A percentile compares a stretch with the other conserved stretches of the same genome.
phyloP scores from a whole-genome alignment of 345 rosid genomes.

The Salix koriyanagi region DNA sequence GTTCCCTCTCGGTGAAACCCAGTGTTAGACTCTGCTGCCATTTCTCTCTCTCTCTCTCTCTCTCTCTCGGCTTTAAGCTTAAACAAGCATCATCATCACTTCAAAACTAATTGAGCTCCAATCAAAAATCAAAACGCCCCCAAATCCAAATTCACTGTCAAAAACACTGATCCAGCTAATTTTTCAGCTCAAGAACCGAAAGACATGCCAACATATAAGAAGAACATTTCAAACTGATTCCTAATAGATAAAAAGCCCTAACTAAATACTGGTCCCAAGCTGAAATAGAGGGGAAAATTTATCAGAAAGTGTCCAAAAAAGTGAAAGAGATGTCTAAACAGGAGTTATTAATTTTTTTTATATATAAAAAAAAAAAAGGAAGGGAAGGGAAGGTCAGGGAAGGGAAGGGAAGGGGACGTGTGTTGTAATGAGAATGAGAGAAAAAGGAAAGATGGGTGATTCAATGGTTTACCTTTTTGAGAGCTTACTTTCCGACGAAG shows the following conservation, averaged over 20 bases:
- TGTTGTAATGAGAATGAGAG: background rate
- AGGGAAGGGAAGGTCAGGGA: background rate
- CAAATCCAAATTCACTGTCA: background rate
- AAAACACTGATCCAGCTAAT: background rate
- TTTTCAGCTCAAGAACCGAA: background rate
- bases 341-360: background rate
- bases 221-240: background rate
- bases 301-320: background rate
- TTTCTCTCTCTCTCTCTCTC: conserved; percentile 5
- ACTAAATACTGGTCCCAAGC: background rate
- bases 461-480: conserved; percentile 19
- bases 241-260: background rate
- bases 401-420: background rate
- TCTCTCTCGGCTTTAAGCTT: background rate
- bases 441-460: background rate
- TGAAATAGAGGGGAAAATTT: background rate
- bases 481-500: conserved; percentile 38
- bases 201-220: background rate
- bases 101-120: background rate
- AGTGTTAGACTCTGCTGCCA: conserved; percentile 65
- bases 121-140: background rate
- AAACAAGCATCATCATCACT: background rate
- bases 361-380: background rate
- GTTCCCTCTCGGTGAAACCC: conserved; percentile 38
- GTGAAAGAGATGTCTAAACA: background rate